These are phyloP conservation scores for Antitrichia curtipendula DNA, from an alignment of 225 moss, liverwort and hornwort genomes.

Conservation along the genomic window DNA sequence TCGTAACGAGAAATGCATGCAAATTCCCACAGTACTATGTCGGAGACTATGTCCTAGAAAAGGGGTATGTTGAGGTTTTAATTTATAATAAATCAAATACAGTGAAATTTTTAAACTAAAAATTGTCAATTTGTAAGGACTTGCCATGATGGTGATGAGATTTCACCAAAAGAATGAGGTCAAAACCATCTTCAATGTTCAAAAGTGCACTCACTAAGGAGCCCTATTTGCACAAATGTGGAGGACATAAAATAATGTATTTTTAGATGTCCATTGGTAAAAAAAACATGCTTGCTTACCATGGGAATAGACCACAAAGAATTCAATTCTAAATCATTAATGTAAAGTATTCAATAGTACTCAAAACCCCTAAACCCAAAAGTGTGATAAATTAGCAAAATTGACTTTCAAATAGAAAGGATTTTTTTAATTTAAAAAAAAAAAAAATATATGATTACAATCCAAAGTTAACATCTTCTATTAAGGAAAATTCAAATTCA, in stretches of 20 bases:
- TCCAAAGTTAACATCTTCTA: too few relatives aligned
- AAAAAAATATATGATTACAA: too few relatives aligned
- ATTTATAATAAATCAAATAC: not conserved
- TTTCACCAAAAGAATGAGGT: not conserved
- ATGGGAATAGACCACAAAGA: not conserved
- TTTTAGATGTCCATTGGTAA: rapidly evolving
- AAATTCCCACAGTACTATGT: not conserved
- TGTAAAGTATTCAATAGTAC: not conserved
- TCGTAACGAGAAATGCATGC: not conserved
- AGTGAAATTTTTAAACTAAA: not conserved
- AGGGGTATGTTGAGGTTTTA: not conserved
- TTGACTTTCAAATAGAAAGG: not conserved
- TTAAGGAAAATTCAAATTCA: not conserved
- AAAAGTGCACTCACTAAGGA: rapidly evolving
- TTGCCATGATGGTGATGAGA: not conserved
- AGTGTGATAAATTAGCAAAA: not conserved
- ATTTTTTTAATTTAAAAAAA: not conserved
- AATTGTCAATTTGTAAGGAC: rapidly evolving
- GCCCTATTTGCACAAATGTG: not conserved
- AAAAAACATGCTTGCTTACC: rapidly evolving
- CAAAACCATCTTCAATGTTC: not conserved
- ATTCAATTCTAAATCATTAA: rapidly evolving
- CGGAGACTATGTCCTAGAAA: not conserved
- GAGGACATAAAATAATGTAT: not conserved
- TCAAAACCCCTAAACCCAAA: not conserved